Base-by-base conservation (phyloP, 1,139 yeast genomes). In the Kodamaea derodonti region DNA sequence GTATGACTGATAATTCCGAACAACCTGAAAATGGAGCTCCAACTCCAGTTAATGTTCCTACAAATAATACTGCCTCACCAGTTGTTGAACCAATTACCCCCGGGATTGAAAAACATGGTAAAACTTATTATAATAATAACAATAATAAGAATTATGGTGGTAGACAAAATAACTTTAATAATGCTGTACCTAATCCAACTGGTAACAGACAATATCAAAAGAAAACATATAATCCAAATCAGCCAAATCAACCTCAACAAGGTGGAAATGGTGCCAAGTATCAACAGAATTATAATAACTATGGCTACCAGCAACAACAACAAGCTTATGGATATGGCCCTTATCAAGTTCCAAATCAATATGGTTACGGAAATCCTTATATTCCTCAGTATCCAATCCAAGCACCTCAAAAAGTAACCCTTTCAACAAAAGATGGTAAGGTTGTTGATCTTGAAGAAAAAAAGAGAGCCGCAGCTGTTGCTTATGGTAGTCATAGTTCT, bases 401-500 rank as follows among this genome's bases (percentile, higher is more conserved):
- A 3, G 30, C 43, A 12, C 35, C 50, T 2, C 38, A 37, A 32
- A 55, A 54, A 42, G 55, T 68, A 20, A 67, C 60, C 44, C 58
- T 69, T 41, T 67, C 75, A 34, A 71, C 68, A 39, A 68, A 64
- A 46, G 73, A 68, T 33, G 75, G 75, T n/a, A 67, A 62, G 41
- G 69, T 60, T 30, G 62, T 69, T 34, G 72, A 69, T 43, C 65
- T 67, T 43, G 74, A 69, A 37, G 72, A 65, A 32, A 65, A 65
- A 52, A 66, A 63, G 50, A 61, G 56, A 48, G 33, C 29, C 24
- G 27, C 22, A 4, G 20, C 34, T 14, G 17, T 28, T 14, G 29
- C 33, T 15, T 20, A 35, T 4, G 26, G 29, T 23, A 31, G 46
- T 48, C 18, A 40, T 49, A 17, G 32, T 48, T 14, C 26, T 11